These are phyloP conservation scores for Lactifluus pinguis DNA, from an alignment of 768 basidiomycete genomes.

Conservation along the genomic window DNA sequence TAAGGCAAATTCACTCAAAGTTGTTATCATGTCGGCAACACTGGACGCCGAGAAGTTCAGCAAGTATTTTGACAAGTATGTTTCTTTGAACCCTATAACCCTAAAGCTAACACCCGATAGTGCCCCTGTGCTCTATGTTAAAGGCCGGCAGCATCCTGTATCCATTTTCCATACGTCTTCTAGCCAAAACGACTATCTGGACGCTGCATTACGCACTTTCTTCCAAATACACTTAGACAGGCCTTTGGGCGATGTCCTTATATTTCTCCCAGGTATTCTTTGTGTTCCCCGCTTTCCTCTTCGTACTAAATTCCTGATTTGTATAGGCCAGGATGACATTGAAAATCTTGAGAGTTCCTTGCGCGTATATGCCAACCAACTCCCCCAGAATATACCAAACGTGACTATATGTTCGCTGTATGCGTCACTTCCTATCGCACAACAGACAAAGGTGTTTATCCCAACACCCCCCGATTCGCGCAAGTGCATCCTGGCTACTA, in stretches of 20 bases:
- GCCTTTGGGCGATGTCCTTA: constrained; percentile 79
- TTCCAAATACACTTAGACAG: constrained; percentile 85
- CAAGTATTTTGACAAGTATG: constrained; percentile 75
- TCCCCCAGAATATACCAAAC: constrained; percentile 44
- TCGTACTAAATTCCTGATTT: neutral
- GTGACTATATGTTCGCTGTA: constrained; percentile 77
- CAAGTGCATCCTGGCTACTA: constrained; percentile 93
- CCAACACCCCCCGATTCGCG: constrained; percentile 57
- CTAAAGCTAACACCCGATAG: constrained; percentile 31
- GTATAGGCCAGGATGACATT: constrained; percentile 88
- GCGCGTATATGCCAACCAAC: constrained; percentile 52
- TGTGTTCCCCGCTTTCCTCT: neutral
- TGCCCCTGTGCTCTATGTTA: constrained; percentile 81
- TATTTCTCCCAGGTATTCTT: constrained; percentile 76
- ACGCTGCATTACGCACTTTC: constrained; percentile 85
- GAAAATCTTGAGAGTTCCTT: constrained; percentile 78
- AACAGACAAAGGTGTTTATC: constrained; percentile 73
- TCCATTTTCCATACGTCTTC: constrained; percentile 68
- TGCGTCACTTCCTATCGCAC: constrained; percentile 68
- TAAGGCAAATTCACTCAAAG: constrained; percentile 63
- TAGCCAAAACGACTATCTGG: constrained; percentile 75
- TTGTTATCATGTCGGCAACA: constrained; percentile 97
- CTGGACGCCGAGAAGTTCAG: constrained; percentile 94
- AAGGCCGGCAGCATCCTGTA: constrained; percentile 91
- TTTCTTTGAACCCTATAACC: constrained; percentile 6